phyloP scores from a whole-genome alignment of 495 filamentous ascomycete genomes.

The Schizothecium vesticola region DNA sequence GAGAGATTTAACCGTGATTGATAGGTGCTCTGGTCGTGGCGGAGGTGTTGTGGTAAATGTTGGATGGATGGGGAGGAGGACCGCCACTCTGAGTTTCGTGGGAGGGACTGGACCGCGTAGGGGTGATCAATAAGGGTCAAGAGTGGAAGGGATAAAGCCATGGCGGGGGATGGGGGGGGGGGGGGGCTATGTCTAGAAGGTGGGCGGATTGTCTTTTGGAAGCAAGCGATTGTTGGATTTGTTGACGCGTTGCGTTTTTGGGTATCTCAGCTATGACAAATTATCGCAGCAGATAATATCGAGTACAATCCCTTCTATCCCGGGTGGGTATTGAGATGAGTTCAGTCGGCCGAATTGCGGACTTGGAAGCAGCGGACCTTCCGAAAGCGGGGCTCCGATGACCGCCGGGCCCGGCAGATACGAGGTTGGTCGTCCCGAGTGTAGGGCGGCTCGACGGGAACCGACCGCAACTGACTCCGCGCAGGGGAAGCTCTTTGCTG shows the following conservation, averaged over 20 bases:
- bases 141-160: background rate
- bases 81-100: background rate
- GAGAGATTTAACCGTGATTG: background rate
- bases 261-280: background rate
- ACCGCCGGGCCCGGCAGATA: background rate
- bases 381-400: background rate
- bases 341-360: background rate
- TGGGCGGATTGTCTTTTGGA: background rate
- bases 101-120: background rate
- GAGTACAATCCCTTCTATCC: background rate
- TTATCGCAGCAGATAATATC: background rate
- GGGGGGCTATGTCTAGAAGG: background rate
- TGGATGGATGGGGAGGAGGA: background rate
- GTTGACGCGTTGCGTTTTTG: background rate
- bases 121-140: no score
- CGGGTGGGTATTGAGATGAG: background rate
- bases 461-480: background rate
- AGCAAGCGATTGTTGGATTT: background rate
- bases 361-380: background rate
- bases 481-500: background rate
- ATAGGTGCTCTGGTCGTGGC: background rate
- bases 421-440: background rate
- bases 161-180: background rate
- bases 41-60: background rate
- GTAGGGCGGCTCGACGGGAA: background rate